Evolutionary conservation across 2,329 filamentous ascomycete genomes (phyloP).

Genomic region (Hypoxylon rubiginosum): DNA sequence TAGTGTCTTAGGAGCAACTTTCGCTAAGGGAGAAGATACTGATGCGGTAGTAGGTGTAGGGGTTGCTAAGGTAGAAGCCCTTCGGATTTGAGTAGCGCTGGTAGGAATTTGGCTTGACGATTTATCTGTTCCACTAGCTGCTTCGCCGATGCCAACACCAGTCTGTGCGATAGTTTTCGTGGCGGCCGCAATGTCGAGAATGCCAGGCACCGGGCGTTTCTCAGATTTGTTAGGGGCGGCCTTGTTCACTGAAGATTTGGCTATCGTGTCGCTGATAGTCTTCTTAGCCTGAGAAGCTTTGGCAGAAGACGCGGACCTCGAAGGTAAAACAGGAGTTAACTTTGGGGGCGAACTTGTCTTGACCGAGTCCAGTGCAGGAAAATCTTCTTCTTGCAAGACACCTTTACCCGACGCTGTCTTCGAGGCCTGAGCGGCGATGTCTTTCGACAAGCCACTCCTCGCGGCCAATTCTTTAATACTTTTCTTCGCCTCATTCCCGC

Average conservation of each 20-base stretch:
- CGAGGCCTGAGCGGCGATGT: conserved; percentile 59
- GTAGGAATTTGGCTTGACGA: conserved; percentile 48
- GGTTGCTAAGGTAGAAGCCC: conserved; percentile 63
- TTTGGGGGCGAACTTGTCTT: conserved; percentile 55
- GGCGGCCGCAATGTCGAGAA: conserved; percentile 65
- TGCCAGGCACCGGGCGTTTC: conserved; percentile 58
- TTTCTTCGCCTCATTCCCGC: conserved; percentile 55
- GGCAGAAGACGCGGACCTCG: conserved; percentile 50
- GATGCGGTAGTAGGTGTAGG: conserved; percentile 61
- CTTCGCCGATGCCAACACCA: conserved; percentile 37
- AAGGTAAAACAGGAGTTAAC: conserved; percentile 51
- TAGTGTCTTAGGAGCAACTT: conserved; percentile 73
- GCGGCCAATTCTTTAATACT: conserved; percentile 61
- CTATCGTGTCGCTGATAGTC: conserved; percentile 43
- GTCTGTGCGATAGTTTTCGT: conserved; percentile 53
- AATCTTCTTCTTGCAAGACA: conserved; percentile 71
- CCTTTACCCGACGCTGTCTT: conserved; percentile 52
- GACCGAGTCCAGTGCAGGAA: conserved; percentile 68
- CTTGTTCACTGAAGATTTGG: conserved; percentile 45
- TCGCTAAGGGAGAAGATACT: conserved; percentile 65
- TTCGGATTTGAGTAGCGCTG: conserved; percentile 48
- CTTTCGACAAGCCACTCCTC: conserved; percentile 62
- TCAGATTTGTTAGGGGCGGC: conserved; percentile 49
- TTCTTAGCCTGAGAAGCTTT: conserved; percentile 50
- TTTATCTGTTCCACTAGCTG: conserved; percentile 47